Evolutionary conservation across 129 eudicot genomes (phyloP).

Genomic region (Dittrichia graveolens): DNA sequence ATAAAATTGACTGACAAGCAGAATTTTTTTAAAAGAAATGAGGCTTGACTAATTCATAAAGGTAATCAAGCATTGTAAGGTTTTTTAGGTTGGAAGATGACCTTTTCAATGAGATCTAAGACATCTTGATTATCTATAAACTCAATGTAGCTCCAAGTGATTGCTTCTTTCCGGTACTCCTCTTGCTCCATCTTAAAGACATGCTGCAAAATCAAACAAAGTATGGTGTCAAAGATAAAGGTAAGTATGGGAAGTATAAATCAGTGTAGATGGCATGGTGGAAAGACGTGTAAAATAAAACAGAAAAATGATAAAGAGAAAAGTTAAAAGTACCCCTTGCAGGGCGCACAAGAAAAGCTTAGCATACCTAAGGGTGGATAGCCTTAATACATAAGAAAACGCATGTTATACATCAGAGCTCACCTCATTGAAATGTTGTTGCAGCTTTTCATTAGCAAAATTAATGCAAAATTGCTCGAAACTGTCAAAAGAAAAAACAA

Average conservation of each 20-base stretch:
- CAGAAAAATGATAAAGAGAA: not conserved
- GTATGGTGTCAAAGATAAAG: not conserved
- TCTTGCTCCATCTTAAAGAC: constrained; percentile 99
- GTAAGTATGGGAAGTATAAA: not conserved
- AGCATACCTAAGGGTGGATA: not conserved
- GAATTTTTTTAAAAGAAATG: not conserved
- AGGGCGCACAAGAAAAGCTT: not conserved
- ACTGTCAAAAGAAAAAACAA: constrained; percentile 42
- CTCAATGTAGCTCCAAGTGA: constrained; percentile 97
- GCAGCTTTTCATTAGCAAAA: constrained; percentile 99
- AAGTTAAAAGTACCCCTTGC: not conserved
- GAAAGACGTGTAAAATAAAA: constrained; percentile 7
- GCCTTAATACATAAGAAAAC: constrained; percentile 11
- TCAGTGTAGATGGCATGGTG: constrained; percentile 7
- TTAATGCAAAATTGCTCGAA: constrained; percentile 99
- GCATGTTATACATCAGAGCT: constrained; percentile 23
- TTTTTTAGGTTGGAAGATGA: constrained; percentile 28
- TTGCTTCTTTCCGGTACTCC: constrained; percentile 84
- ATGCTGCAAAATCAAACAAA: constrained; percentile 57
- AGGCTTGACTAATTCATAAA: not conserved
- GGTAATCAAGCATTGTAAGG: not conserved
- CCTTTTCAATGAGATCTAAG: constrained; percentile 96
- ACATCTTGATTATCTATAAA: constrained; percentile 98
- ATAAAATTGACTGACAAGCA: not conserved
- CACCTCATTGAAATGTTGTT: constrained; percentile 99